Evolutionary conservation across 805 yeast genomes (phyloP).

Genomic region (Spathaspora gorwiae): DNA sequence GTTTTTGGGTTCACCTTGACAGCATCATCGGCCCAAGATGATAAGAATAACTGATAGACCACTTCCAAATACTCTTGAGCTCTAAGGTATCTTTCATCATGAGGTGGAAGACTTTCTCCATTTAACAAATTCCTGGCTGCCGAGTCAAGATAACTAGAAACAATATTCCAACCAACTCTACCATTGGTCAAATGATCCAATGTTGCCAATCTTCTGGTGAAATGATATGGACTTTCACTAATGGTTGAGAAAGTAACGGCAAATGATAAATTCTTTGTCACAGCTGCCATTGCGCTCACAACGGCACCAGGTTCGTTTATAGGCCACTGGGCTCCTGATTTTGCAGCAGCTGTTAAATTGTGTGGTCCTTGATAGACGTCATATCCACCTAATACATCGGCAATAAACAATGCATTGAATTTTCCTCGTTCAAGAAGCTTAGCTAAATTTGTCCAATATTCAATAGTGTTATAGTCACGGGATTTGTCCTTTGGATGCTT

Average conservation of each 20-base stretch:
- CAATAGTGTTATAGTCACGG: slow-evolving; percentile 17
- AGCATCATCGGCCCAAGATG: slow-evolving; percentile 45
- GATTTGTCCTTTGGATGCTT: slow-evolving; percentile 34
- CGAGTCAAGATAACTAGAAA: slow-evolving; percentile 39
- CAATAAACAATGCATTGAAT: slow-evolving; percentile 36
- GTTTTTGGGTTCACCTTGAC: slow-evolving; percentile 20
- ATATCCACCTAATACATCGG: slow-evolving; percentile 38
- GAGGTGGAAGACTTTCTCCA: slow-evolving; percentile 32
- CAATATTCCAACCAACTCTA: slow-evolving; percentile 46
- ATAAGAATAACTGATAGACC: slow-evolving; percentile 33
- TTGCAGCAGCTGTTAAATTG: slow-evolving; percentile 33
- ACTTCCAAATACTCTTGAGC: slow-evolving; percentile 42
- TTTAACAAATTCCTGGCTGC: slow-evolving; percentile 37
- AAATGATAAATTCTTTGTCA: slow-evolving; percentile 36
- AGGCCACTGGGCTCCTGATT: slow-evolving; percentile 31
- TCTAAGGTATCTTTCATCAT: slow-evolving; percentile 36
- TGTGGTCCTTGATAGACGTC: slow-evolving; percentile 40
- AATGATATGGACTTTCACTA: slow-evolving; percentile 39
- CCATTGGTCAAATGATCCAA: slow-evolving; percentile 42
- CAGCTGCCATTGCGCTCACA: slow-evolving; percentile 41
- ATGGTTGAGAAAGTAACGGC: slow-evolving; percentile 42
- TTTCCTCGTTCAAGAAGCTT: slow-evolving; percentile 37
- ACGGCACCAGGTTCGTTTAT: slow-evolving; percentile 34
- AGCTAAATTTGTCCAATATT: slow-evolving; percentile 36
- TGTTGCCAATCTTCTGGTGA: slow-evolving; percentile 42